Base-by-base conservation (phyloP, 352 stramenopile species). In the Phytophthora syringae region DNA sequence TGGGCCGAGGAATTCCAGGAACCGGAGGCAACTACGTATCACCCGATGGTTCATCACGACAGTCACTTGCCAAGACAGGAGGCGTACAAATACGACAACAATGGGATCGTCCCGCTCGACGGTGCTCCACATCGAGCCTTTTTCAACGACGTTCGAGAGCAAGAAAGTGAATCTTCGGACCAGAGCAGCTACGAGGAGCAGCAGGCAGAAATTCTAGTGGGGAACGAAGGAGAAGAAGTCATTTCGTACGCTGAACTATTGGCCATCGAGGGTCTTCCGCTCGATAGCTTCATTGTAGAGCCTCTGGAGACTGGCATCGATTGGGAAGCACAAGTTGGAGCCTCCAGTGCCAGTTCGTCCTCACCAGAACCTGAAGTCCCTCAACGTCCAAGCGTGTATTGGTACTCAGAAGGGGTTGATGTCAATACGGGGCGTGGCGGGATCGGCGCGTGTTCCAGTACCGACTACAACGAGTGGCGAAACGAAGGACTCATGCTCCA, bases 401-500 rank as follows among this genome's bases (percentile, higher is more conserved):
- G 87, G 87, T 95, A 89, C 57, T 93, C 84, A 3, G 87, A 95
- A 20, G 52, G 71, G 77, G 51, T 84, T 76, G 27, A 88, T 78
- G 12, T 24, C 53, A 39, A 65, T 37, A 40, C 76, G 47, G 21
- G 66, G 39, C 15, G 51, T 76, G 36, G 94, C 18, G 94, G 88
- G 1, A 86, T 99, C 13, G 95, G 89, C 20, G 90, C 93, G 5
- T 99, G 96, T 67, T 98, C 93, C 5, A 98, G 92, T 18, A 62
- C 86, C 43, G 94, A 99, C 67, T 90, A 97, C 60, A 73, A 95
- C 1, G 86, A 90, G 4, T 98, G 94, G 94, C 83, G 89, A 27
- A 98, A 98, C 54, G 95, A 99, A 88, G 97, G 97, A 11, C 84
- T 98, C 30, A 90, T 98, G 83, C 70, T 99, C 4, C 89, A 98